phyloP scores from a whole-genome alignment of 768 basidiomycete genomes.

The Boletus huronensis region DNA sequence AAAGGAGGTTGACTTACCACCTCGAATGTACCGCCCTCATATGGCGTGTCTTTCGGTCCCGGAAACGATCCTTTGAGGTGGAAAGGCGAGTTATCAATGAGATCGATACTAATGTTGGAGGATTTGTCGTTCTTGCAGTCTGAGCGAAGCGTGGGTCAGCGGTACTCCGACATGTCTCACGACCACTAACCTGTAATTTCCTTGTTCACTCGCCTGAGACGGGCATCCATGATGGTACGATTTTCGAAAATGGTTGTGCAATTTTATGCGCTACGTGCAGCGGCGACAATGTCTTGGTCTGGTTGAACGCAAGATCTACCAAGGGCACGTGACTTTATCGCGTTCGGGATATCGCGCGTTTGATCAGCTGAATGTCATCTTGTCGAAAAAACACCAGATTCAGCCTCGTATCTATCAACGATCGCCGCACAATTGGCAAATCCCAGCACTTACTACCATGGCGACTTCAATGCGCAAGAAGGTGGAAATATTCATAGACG shows the following conservation, averaged over 20 bases:
- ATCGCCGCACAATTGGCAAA: not conserved
- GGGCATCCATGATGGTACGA: constrained; percentile 66
- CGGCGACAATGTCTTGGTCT: not conserved
- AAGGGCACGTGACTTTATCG: constrained; percentile 26
- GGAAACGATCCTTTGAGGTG: constrained; percentile 90
- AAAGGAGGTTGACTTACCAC: constrained; percentile 56
- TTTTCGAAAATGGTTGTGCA: not conserved
- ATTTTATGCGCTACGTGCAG: not conserved
- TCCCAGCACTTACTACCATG: constrained; percentile 6
- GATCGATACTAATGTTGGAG: constrained; percentile 80
- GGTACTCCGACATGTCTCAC: not conserved
- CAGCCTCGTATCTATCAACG: not conserved
- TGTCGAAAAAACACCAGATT: not conserved
- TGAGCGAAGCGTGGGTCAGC: constrained; percentile 30
- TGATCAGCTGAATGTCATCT: not conserved
- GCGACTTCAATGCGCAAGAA: constrained; percentile 61
- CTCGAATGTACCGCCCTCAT: constrained; percentile 87
- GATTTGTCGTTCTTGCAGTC: constrained; percentile 96
- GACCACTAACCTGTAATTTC: constrained; percentile 72
- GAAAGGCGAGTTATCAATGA: constrained; percentile 85
- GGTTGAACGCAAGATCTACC: constrained; percentile 1
- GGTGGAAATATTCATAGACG: constrained; percentile 71
- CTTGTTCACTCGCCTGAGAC: constrained; percentile 88
- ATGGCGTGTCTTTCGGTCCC: constrained; percentile 91
- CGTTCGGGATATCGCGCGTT: not conserved